These are phyloP conservation scores for Corymbia maculata DNA, from an alignment of 345 rosid genomes.

Conservation along the genomic window DNA sequence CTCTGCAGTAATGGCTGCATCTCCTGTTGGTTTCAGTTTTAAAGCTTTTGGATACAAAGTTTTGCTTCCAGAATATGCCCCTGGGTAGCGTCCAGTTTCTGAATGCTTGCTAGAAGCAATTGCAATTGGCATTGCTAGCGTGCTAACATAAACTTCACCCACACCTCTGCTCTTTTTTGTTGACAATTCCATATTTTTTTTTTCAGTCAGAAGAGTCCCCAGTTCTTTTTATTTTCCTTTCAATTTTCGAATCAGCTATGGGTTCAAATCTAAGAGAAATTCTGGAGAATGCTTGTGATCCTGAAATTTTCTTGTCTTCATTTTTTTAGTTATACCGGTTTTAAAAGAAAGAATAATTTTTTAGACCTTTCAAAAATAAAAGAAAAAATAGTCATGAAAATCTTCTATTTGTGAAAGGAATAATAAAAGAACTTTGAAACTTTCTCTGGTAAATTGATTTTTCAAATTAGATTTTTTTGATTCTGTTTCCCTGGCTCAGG, in stretches of 20 bases:
- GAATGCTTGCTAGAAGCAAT: neutral
- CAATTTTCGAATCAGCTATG: neutral
- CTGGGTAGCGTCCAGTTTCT: slow-evolving; percentile 32
- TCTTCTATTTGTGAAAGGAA: neutral
- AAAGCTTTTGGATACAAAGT: slow-evolving; percentile 66
- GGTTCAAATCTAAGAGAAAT: neutral
- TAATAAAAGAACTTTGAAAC: neutral
- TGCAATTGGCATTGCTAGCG: neutral
- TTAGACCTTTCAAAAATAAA: neutral
- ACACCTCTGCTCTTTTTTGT: neutral
- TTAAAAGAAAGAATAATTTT: neutral
- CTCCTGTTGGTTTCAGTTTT: slow-evolving; percentile 51
- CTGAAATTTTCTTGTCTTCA: neutral
- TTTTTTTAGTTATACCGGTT: neutral
- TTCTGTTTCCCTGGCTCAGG: neutral
- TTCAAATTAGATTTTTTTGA: neutral
- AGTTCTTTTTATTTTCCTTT: neutral
- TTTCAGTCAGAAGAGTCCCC: neutral
- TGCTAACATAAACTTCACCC: neutral
- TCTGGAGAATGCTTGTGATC: neutral
- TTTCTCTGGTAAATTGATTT: neutral
- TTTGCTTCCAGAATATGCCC: slow-evolving; percentile 65
- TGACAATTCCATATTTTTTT: neutral
- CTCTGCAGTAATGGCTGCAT: slow-evolving; percentile 23
- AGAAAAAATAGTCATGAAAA: neutral